A percentile compares a stretch with the other conserved stretches of the same genome.
phyloP scores from a whole-genome alignment of 805 yeast genomes.

The Candida suzukii region DNA sequence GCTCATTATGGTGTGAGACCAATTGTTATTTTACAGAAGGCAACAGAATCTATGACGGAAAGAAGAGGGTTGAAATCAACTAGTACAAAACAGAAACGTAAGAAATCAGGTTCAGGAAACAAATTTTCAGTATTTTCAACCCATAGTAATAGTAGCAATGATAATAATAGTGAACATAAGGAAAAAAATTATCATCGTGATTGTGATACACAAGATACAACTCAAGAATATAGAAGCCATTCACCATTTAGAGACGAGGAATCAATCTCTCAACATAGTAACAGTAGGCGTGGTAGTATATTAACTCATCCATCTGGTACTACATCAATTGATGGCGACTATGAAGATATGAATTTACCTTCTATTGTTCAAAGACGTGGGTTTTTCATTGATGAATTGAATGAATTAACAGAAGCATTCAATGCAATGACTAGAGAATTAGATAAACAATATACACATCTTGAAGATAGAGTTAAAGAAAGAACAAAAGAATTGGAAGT shows the following conservation, averaged over 20 bases:
- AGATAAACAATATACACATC: slow-evolving; percentile 71
- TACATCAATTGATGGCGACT: neutral
- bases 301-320: slow-evolving; percentile 4
- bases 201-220: neutral
- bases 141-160: neutral
- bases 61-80: slow-evolving; percentile 26
- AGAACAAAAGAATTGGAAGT: slow-evolving; percentile 85
- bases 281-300: slow-evolving; percentile 5
- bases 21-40: slow-evolving; percentile 68
- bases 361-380: slow-evolving; percentile 24
- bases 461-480: slow-evolving; percentile 82
- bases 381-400: slow-evolving; percentile 72
- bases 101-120: slow-evolving; percentile 6
- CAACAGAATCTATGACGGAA: slow-evolving; percentile 65
- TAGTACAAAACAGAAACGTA: slow-evolving; percentile 7
- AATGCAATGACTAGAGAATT: slow-evolving; percentile 87
- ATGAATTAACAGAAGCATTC: slow-evolving; percentile 83
- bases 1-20: slow-evolving; percentile 85
- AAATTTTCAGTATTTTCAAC: slow-evolving; percentile 16
- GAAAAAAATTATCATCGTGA: neutral
- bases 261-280: neutral
- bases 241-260: neutral
- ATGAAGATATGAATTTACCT: slow-evolving; percentile 4
- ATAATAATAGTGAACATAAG: neutral
- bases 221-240: neutral